Conservation (phyloP, 495 filamentous ascomycete genomes). For the Penicillium daleae region DNA sequence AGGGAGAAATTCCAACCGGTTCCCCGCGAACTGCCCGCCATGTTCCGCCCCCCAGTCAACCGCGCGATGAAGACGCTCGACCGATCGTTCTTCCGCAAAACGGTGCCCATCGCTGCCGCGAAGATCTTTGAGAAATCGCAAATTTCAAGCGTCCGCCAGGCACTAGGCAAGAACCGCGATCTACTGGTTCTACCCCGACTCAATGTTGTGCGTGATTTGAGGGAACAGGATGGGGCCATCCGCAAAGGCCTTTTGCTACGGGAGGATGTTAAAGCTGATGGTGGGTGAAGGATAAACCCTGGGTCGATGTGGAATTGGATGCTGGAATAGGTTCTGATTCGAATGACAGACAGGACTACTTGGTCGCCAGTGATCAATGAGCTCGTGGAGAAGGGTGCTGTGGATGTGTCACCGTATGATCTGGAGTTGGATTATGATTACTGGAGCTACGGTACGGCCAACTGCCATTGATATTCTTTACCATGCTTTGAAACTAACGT, state of each 20-base stretch:
- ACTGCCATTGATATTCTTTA: background rate
- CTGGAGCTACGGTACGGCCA: conserved; percentile 74
- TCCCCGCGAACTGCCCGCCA: conserved; percentile 42
- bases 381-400: conserved; percentile 64
- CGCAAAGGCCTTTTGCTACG: conserved; percentile 76
- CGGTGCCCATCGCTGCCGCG: conserved; percentile 76
- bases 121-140: conserved; percentile 69
- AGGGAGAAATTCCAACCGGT: conserved; percentile 23
- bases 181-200: conserved; percentile 64
- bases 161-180: conserved; percentile 61
- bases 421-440: conserved; percentile 79
- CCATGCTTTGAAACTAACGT: background rate
- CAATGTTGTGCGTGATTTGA: conserved; percentile 55
- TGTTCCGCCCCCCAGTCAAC: conserved; percentile 83
- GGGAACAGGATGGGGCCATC: conserved; percentile 51
- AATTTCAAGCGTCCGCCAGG: conserved; percentile 67
- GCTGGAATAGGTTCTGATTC: conserved; percentile 26
- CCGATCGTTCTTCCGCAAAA: conserved; percentile 78
- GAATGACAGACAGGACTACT: conserved; percentile 64
- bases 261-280: conserved; percentile 68
- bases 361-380: conserved; percentile 72
- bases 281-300: conserved; percentile 45
- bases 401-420: conserved; percentile 73
- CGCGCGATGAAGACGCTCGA: conserved; percentile 80
- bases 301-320: conserved; percentile 36